Base-by-base conservation (phyloP, 164 flowering plant genomes). In the Santalum album region DNA sequence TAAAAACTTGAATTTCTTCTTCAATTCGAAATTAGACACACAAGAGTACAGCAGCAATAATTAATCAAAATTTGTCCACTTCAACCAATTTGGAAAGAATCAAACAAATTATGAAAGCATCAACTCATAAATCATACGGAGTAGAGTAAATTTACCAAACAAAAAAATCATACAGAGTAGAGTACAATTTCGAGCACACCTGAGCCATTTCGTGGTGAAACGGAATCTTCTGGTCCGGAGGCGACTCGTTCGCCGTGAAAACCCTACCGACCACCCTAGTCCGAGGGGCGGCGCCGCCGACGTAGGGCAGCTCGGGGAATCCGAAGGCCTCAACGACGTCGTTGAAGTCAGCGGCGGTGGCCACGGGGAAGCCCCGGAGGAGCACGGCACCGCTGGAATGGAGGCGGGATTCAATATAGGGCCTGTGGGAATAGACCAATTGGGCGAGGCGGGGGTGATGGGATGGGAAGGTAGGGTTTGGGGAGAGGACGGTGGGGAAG, bases 161-260 rank as follows among this genome's bases (percentile, higher is more conserved):
- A n/a, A 9, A 29, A 9, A 29, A 4, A 29, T 4, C 34, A 9
- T 3, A 9, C 34, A 29, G 12, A 22, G 49, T n/a, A 6, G 49
- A 3, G 11, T 2, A 6, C 20, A 22, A 22, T 20, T 20, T 29
- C 9, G 14, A 11, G 14, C 25, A 20, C 3, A 22, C 79, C 74
- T 66, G 76, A 27, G 75, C 76, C 80, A 75, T 82, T 56, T 88
- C 96, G 53, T 91, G 95, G 62, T 88, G 98, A 53, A 91, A 88
- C 7, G 86, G 90, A 39, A 91, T 82, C 61, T 84, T 84, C 76
- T 75, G 90, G 56, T 86, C 85, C 25, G 95, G 90, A 0, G 98
- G 96, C 21, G 98, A 81, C 56, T 91, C 95, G 58, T 88, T 88
- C 19, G 96, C 84, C 10, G 98, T 86, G 53, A 79, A 91, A 51